Evolutionary conservation across 495 filamentous ascomycete genomes (phyloP), one percentile per base, ranked within the genome.

Genomic region (Chlorociboria aeruginascens): DNA sequence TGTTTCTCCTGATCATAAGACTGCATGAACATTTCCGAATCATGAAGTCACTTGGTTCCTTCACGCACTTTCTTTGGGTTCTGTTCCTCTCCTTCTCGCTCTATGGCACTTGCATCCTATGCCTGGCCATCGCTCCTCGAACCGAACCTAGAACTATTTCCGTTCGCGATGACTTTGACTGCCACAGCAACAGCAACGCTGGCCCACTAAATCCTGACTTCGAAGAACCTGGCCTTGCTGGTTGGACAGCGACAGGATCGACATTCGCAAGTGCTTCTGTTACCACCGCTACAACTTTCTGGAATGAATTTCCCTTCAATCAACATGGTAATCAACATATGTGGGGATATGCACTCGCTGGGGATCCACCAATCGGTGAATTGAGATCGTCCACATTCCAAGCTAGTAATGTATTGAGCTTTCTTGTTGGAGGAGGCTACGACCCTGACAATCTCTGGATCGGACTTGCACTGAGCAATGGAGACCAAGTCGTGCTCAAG

Each of bases 331-430:
- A 41, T 3, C 16, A 41, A 16, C 50, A 50, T 25, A 17, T 54
- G 7, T 54, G 51, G 51, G 51, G 51, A 16, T 49, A 41, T 42
- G 10, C 36, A 8, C 29, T 46, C 37, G 17, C 51, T 33, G 51
- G 51, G 9, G 51, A 54, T 12, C 10, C 47, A 30, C 40, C 25
- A 11, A 32, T 35, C 12, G 51, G 51, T 6, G 6, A 32, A 25
- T 13, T 54, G 12, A 16, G 16, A 9, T 54, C 51, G 41, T 46
- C 30, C 17, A 31, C 46, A 6, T 54, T 54, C 47, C 20, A 46
- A 42, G 51, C 51, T 20, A 54, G 51, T 37, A 46, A 40, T 12
- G 37, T 50, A 7, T 50, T 54, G 51, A 54, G 51, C 35, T 54
- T 54, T 20, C 29, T 54, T 36, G 25, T 50, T 37, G 46, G 46